phyloP scores from a whole-genome alignment of 345 rosid species.

The Eutrema yunnanense region DNA sequence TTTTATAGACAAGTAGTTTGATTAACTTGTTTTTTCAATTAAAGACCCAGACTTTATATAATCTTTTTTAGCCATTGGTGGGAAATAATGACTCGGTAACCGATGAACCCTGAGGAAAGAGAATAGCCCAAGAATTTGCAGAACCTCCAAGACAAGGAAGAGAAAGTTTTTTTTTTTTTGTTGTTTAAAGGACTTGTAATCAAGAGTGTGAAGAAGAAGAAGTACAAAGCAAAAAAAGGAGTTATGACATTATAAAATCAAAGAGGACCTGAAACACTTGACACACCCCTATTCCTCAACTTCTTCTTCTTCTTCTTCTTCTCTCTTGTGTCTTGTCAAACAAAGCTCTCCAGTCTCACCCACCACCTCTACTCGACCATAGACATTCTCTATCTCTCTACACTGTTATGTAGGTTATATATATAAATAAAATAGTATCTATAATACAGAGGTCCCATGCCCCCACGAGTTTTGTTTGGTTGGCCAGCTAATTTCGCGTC shows the following conservation, averaged over 20 bases:
- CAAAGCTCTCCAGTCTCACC: background rate
- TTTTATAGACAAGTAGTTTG: constrained; percentile 16
- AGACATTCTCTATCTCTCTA: constrained; percentile 27
- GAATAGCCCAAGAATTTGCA: constrained; percentile 23
- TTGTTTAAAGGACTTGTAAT: background rate
- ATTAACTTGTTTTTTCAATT: background rate
- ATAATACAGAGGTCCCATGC: constrained; percentile 13
- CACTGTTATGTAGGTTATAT: constrained; percentile 10
- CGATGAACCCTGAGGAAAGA: constrained; percentile 21
- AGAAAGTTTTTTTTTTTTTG: background rate
- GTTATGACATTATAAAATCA: constrained; percentile 14
- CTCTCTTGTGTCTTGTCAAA: constrained; percentile 45
- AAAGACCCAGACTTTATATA: background rate
- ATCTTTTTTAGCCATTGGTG: constrained; percentile 15
- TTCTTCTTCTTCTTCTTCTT: background rate
- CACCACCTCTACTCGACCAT: constrained; percentile 17
- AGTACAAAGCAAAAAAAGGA: background rate
- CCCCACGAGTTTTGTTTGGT: constrained; percentile 39
- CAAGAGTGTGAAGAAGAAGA: background rate
- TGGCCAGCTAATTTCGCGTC: constrained; percentile 51
- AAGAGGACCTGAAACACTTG: constrained; percentile 24
- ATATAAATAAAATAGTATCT: background rate
- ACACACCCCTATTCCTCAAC: constrained; percentile 17
- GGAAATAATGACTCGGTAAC: constrained; percentile 18
- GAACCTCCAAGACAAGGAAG: constrained; percentile 15